Evolutionary conservation across 164 flowering plant species (phyloP).

Genomic region (Magnolia kwangsiensis): DNA sequence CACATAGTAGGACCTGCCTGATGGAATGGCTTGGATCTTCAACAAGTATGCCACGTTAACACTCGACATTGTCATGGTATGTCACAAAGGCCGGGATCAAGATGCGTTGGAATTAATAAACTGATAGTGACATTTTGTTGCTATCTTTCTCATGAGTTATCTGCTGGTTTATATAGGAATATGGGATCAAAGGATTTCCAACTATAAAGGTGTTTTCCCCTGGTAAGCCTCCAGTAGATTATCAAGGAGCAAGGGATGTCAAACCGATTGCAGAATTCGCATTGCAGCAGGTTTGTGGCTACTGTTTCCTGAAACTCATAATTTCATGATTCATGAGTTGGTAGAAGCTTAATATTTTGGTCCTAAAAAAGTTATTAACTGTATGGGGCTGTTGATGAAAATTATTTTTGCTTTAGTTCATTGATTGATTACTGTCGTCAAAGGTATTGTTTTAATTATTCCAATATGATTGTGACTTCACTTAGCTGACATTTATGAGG

Average conservation of each 20-base stretch:
- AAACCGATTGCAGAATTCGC: conserved; percentile 90
- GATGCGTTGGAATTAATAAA: background rate
- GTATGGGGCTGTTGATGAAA: background rate
- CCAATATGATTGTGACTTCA: no score
- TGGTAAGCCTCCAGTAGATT: conserved; percentile 90
- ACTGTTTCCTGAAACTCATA: background rate
- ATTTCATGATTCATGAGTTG: background rate
- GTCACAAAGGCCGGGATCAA: background rate
- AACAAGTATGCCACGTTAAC: background rate
- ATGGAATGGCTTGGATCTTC: background rate
- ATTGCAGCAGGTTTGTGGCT: conserved; percentile 60
- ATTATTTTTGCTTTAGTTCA: no score
- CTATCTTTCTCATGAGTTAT: background rate
- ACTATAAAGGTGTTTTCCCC: conserved; percentile 91
- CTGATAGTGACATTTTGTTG: no score
- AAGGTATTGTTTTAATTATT: no score
- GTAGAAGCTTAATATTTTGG: background rate
- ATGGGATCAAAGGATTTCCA: conserved; percentile 92
- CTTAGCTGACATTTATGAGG: no score
- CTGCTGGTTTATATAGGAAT: conserved; percentile 49
- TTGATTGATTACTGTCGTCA: no score
- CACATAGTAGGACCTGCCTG: background rate
- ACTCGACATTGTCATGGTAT: background rate
- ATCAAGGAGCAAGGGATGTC: conserved; percentile 93
- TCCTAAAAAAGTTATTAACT: background rate